phyloP scores from a whole-genome alignment of 2,329 filamentous ascomycete species.

The Pezicula neosporulosa region DNA sequence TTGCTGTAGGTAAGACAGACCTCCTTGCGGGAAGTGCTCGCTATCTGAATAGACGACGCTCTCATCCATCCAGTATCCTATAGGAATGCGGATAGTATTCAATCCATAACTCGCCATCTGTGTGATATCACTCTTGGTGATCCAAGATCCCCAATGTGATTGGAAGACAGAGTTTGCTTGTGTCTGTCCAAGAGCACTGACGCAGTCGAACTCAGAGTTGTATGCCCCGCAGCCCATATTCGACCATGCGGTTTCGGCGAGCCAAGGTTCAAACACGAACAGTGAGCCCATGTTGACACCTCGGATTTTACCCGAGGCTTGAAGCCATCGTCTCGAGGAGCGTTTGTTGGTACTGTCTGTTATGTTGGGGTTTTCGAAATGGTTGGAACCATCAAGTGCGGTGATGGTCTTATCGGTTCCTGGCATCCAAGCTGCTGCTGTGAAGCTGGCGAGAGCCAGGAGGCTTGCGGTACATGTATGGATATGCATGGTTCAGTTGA shows the following conservation, averaged over 20 bases:
- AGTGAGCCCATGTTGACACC: constrained; percentile 46
- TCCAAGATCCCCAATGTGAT: constrained; percentile 44
- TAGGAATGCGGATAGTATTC: constrained; percentile 45
- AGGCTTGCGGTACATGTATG: not conserved
- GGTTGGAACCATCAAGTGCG: constrained; percentile 6
- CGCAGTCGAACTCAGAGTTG: constrained; percentile 45
- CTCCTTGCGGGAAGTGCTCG: constrained; percentile 45
- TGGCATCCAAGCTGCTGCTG: constrained; percentile 14
- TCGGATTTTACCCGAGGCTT: constrained; percentile 35
- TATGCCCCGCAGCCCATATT: constrained; percentile 40
- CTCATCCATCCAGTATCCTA: constrained; percentile 49
- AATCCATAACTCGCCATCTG: constrained; percentile 41
- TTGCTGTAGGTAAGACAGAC: constrained; percentile 38
- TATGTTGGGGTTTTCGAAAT: constrained; percentile 7
- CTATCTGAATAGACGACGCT: constrained; percentile 37
- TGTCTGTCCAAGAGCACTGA: constrained; percentile 38
- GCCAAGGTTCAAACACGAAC: constrained; percentile 47
- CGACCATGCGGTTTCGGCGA: constrained; percentile 36
- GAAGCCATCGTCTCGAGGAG: constrained; percentile 13
- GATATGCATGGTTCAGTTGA: not conserved
- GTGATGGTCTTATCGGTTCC: constrained; percentile 11
- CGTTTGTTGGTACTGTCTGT: not conserved
- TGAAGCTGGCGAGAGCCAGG: constrained; percentile 4
- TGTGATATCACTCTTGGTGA: constrained; percentile 40
- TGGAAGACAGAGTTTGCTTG: constrained; percentile 39